Conservation (phyloP, 2,329 filamentous ascomycete genomes). For the Ophiostoma himal-ulmi region DNA sequence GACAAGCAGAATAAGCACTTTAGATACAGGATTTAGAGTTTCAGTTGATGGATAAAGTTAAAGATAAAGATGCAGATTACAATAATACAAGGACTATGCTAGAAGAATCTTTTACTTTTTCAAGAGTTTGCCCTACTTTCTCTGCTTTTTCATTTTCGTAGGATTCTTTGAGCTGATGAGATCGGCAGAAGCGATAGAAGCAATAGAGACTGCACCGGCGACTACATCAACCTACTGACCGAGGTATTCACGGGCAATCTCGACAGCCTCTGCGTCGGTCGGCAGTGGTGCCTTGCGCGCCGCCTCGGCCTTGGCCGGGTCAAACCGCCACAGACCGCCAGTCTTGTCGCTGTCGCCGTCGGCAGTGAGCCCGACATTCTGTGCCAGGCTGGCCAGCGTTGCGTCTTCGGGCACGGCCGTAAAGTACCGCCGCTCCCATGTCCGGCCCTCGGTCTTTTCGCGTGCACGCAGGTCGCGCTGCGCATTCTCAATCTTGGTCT, state of each 20-base stretch:
- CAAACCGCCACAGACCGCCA: slow-evolving; percentile 55
- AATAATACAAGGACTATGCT: neutral
- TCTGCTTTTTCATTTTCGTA: neutral
- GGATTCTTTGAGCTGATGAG: neutral
- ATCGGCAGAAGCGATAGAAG: no score
- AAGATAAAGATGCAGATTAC: neutral
- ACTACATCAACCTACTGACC: slow-evolving; percentile 30
- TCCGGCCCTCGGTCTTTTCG: slow-evolving; percentile 66
- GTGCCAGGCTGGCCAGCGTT: slow-evolving; percentile 42
- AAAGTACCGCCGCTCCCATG: slow-evolving; percentile 86
- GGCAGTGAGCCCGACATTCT: slow-evolving; percentile 41
- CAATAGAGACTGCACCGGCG: no score
- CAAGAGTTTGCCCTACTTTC: neutral
- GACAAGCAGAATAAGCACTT: slow-evolving; percentile 27
- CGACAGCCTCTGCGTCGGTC: slow-evolving; percentile 34
- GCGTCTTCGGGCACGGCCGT: slow-evolving; percentile 46
- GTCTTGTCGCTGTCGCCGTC: slow-evolving; percentile 56
- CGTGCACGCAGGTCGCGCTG: slow-evolving; percentile 69
- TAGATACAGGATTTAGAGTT: slow-evolving; percentile 20
- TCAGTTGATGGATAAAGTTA: neutral
- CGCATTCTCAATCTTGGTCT: slow-evolving; percentile 82
- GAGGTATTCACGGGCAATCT: slow-evolving; percentile 33
- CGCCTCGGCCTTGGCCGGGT: slow-evolving; percentile 41
- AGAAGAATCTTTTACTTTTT: neutral
- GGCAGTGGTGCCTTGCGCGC: slow-evolving; percentile 33